Base-by-base conservation (phyloP, 2,329 filamentous ascomycete species). In the Dendrostoma leiphaemia region DNA sequence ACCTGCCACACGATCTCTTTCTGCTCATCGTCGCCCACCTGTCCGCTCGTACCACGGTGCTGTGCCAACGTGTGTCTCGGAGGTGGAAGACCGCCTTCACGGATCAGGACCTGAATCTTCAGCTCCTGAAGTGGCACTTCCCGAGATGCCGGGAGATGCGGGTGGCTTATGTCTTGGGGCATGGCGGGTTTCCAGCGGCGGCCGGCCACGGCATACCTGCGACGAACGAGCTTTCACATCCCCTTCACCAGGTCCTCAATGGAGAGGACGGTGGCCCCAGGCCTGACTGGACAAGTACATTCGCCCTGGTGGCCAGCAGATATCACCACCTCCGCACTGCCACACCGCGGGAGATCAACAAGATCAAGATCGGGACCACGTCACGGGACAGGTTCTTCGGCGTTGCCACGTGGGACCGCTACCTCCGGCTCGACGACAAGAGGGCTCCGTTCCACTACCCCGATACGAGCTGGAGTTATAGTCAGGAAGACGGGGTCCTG, bases 1-100 rank as follows among this genome's bases (percentile, higher is more conserved):
- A 73, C 15, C 70, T 86, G 35, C 82, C 83, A n/a, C 74, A 76
- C 60, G 81, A 84, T 49, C 64, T 86, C 44, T 84, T 86, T 60
- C 71, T 83, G 55, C 71, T 83, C 46, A 68, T 86, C 51, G 56
- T 80, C 32, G 69, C 62, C 2, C 64, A 78, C 59, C 70, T 87
- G 15, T 65, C 75, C 1, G 73, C 82, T 2, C 67, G 62, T 17
- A 81, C 84, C 58, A 67, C 76, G 49, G 63, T 85, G 15, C 68
- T 73, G 45, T 79, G 75, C 62, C 81, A 80, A 48, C 73, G 73
- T 21, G 77, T 85, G 32, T 83, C 75, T 17, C 73, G 68, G 35
- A 63, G 66, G 9, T 82, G 81, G 73, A 65, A 73, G 32, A 62
- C 65, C 13, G 75, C 77, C 8, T 83, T 86, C 59, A 72, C 74